phyloP scores from a whole-genome alignment of 148 eudicot species.

The Euryodendron excelsum region DNA sequence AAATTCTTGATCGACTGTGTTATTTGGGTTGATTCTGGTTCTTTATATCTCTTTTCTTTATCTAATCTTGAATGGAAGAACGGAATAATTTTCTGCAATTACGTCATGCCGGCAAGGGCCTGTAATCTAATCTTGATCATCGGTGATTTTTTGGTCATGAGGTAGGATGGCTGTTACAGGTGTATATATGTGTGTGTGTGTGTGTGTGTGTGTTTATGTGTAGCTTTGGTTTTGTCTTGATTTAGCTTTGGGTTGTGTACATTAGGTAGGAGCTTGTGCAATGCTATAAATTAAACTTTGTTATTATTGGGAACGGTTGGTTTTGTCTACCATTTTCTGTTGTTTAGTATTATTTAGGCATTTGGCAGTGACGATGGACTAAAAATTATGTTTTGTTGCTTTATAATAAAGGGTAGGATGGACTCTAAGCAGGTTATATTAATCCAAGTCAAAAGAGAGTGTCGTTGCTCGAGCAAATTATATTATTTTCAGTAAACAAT shows the following conservation, averaged over 20 bases:
- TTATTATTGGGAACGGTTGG: not conserved
- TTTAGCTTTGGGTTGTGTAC: not conserved
- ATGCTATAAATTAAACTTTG: not conserved
- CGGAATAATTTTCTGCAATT: too few species aligned
- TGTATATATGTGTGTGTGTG: too few species aligned
- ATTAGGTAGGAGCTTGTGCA: not conserved
- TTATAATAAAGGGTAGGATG: not conserved
- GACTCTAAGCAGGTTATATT: not conserved
- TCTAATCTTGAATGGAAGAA: too few species aligned
- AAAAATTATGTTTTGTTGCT: not conserved
- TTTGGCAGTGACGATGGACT: not conserved
- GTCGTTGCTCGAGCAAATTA: not conserved
- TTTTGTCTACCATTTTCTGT: not conserved
- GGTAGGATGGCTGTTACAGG: too few species aligned
- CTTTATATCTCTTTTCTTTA: too few species aligned
- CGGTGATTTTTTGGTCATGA: too few species aligned
- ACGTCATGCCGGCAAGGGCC: too few species aligned
- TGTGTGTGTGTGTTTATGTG: too few species aligned
- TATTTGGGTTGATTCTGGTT: too few species aligned
- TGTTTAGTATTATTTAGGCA: not conserved
- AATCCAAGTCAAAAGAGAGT: slow-evolving; percentile 14
- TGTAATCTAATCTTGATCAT: too few species aligned
- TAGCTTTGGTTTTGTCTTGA: too few species aligned
- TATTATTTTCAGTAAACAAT: not conserved
- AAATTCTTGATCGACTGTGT: too few species aligned